Conservation (phyloP, 192 early-diverging fungal species). For the Podila clonocystis region DNA sequence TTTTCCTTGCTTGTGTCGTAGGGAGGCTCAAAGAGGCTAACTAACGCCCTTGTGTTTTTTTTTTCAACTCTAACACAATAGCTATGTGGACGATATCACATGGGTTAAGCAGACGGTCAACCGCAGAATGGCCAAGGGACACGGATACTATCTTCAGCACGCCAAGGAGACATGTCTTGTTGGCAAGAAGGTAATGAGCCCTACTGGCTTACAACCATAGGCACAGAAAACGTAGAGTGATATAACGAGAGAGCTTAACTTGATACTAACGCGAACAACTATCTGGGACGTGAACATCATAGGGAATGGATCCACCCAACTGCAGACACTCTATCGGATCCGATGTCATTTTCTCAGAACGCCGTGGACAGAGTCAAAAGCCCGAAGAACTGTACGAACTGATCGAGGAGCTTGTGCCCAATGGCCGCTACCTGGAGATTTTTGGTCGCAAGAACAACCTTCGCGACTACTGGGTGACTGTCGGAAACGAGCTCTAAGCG, state of each 20-base stretch:
- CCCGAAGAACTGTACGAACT: conserved; percentile 96
- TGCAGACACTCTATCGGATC: conserved; percentile 79
- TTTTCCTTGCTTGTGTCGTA: background rate
- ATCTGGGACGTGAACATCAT: background rate
- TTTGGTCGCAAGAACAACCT: conserved; percentile 98
- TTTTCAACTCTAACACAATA: conserved; percentile 15
- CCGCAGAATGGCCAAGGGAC: conserved; percentile 96
- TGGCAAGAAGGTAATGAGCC: conserved; percentile 78
- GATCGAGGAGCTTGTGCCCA: conserved; percentile 92
- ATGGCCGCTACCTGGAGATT: conserved; percentile 93
- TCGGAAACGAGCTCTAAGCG: conserved; percentile 91
- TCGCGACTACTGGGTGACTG: conserved; percentile 95
- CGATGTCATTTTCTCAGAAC: conserved; percentile 93
- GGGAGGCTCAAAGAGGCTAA: too few species aligned
- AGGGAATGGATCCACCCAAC: conserved; percentile 79
- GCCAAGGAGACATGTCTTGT: conserved; percentile 98
- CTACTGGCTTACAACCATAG: too few species aligned
- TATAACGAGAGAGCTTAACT: background rate
- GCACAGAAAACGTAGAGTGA: background rate
- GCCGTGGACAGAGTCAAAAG: conserved; percentile 96
- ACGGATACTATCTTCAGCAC: conserved; percentile 97
- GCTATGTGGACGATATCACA: conserved; percentile 93
- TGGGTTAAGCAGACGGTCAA: conserved; percentile 99
- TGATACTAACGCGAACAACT: background rate
- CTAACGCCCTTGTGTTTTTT: too few species aligned